Evolutionary conservation across 1,139 yeast species (phyloP).

Genomic region (Blastobotrys malaysiensis): DNA sequence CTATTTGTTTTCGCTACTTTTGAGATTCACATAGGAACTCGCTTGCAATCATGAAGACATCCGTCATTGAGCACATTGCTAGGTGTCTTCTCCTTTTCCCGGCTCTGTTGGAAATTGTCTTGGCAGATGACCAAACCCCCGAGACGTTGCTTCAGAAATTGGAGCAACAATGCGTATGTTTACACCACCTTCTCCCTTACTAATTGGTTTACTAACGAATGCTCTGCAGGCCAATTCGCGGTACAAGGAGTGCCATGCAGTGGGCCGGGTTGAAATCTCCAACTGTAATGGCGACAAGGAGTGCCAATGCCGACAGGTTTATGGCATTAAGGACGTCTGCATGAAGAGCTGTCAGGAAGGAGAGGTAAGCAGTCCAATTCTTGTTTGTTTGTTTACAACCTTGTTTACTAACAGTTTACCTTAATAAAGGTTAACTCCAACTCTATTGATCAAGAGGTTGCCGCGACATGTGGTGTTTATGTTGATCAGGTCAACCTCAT

Average conservation of each 20-base stretch:
- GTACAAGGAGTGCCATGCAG: slow-evolving; percentile 9
- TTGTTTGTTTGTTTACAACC: background rate
- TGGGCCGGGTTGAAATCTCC: background rate
- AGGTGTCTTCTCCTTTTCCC: background rate
- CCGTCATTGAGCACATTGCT: background rate
- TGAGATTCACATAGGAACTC: background rate
- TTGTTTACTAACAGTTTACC: background rate
- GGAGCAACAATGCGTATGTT: slow-evolving; percentile 12
- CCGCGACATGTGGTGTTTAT: slow-evolving; percentile 19
- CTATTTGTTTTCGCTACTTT: background rate
- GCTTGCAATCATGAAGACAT: background rate
- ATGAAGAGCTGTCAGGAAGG: slow-evolving; percentile 17
- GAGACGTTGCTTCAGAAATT: slow-evolving; percentile 1
- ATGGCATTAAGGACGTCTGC: slow-evolving; percentile 20
- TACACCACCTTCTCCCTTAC: background rate
- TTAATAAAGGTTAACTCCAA: slow-evolving; percentile 5
- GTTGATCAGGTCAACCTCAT: slow-evolving; percentile 1
- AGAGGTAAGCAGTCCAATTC: slow-evolving; percentile 4
- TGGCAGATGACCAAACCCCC: background rate
- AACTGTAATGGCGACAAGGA: slow-evolving; percentile 14
- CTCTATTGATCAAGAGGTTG: slow-evolving; percentile 11
- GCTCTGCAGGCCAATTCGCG: slow-evolving; percentile 3
- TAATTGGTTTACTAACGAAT: background rate
- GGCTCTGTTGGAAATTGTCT: background rate
- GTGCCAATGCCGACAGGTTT: slow-evolving; percentile 24